Conservation (phyloP, 371 early-diverging fungal genomes). For the Circinella minor region DNA sequence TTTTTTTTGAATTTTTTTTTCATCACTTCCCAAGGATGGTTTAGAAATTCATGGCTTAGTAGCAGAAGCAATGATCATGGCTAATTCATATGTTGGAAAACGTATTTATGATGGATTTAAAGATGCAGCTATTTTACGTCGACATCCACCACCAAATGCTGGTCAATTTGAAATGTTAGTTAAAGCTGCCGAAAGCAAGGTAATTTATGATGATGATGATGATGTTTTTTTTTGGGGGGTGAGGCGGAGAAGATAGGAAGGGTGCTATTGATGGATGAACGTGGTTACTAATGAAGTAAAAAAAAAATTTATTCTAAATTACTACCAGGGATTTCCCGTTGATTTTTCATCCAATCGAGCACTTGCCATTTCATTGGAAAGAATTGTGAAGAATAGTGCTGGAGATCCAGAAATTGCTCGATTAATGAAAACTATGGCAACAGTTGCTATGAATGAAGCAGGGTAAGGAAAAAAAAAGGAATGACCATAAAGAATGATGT, state of each 20-base stretch:
- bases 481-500: no score
- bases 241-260: no score
- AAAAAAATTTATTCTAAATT: no score
- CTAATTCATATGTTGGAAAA: conserved; percentile 93
- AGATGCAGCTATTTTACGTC: conserved; percentile 87
- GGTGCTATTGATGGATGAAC: no score
- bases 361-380: conserved; percentile 63
- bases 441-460: conserved; percentile 81
- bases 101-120: conserved; percentile 81
- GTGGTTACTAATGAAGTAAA: no score
- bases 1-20: conserved; percentile 1
- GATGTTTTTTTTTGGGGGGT: no score
- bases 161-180: conserved; percentile 73
- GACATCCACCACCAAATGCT: conserved; percentile 75
- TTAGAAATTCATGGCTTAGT: conserved; percentile 94
- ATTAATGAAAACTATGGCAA: conserved; percentile 76
- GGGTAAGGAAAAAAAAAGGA: conserved; percentile 28
- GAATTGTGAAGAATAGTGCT: conserved; percentile 34
- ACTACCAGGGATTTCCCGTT: conserved; percentile 54
- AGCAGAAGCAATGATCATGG: conserved; percentile 99
- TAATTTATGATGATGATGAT: conserved; percentile 19
- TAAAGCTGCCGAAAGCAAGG: conserved; percentile 64
- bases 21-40: conserved; percentile 71
- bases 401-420: conserved; percentile 62
- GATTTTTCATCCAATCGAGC: conserved; percentile 71